A percentile compares a stretch with the other conserved stretches of the same genome.
phyloP scores from a whole-genome alignment of 177 flowering plant species.

The Tripterygium wilfordii region DNA sequence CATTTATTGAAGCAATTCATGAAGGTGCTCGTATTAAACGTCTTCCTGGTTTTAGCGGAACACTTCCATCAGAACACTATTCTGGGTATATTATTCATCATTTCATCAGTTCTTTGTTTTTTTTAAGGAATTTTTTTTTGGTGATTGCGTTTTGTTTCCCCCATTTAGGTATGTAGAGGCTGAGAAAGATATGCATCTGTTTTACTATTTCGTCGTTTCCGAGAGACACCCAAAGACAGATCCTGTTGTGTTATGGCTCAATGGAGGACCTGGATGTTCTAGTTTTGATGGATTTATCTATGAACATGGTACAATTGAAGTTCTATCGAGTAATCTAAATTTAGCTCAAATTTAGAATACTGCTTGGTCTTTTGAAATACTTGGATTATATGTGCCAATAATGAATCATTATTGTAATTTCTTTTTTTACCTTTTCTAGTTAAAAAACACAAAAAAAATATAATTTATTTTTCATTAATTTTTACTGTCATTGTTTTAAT shows the following conservation, averaged over 20 bases:
- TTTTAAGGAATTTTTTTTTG: not conserved
- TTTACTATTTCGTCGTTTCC: constrained; percentile 30
- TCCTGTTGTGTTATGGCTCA: constrained; percentile 36
- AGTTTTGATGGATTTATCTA: constrained; percentile 36
- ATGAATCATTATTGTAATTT: too few species aligned
- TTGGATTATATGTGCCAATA: too few species aligned
- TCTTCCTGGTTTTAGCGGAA: constrained; percentile 28
- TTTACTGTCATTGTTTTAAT: too few species aligned
- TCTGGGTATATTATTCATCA: constrained; percentile 1
- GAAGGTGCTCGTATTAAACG: constrained; percentile 10
- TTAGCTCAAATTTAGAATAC: too few species aligned
- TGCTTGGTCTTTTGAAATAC: too few species aligned
- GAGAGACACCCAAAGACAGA: constrained; percentile 28
- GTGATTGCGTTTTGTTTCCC: not conserved
- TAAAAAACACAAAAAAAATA: too few species aligned
- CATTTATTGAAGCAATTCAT: constrained; percentile 26
- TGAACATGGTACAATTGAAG: constrained; percentile 43
- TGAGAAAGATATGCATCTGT: constrained; percentile 20
- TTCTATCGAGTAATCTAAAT: too few species aligned
- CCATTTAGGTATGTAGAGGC: constrained; percentile 19
- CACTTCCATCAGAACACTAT: constrained; percentile 31
- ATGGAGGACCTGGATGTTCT: constrained; percentile 43
- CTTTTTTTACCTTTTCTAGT: too few species aligned
- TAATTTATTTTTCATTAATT: too few species aligned
- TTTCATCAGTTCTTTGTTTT: too few species aligned